Base-by-base conservation (phyloP, 1,284 basidiomycete species). In the Ganoderma multipileum region DNA sequence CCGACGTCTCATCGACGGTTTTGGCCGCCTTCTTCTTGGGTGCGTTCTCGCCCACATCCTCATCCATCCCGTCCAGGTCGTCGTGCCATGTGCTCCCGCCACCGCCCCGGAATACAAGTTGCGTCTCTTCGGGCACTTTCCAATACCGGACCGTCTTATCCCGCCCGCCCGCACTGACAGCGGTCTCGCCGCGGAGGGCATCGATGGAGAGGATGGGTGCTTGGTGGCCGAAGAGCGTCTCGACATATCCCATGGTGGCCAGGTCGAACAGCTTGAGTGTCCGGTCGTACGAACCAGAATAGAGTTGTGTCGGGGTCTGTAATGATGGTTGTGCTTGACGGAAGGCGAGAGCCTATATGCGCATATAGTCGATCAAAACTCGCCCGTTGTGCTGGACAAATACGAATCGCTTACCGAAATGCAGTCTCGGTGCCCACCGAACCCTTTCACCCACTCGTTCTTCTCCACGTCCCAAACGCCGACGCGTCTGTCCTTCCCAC, bases 161-260 rank as follows among this genome's bases (percentile, higher is more conserved):
- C 33, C 96, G 84, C 0, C 91, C 94, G 12, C 98, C 97, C 0
- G 93, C 93, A 44, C 92, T 96, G 11, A 99, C 90, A 11, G 93
- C 95, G 0, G 91, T 90, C 76, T 98, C 96, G 3, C 90, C 89
- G 36, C 93, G 89, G 6, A 99, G 86, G 1, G 94, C 86, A 72
- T 96, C 94, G 1, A 99, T 79, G 5, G 85, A 84, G 14, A 94
- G 83, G 30, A 98, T 90, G 28, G 90, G 86, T 77, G 99, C 97
- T 83, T 99, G 98, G 78, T 99, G 97, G 1, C 97, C 97, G 78
- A 98, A 99, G 9, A 99, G 85, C 14, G 97, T 99, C 79, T 99
- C 98, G 68, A 99, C 92, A 77, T 97, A 97, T 5, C 94, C 95
- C 83, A 98, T 89, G 5, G 91, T 90, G 6, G 85, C 83, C 20